These are phyloP conservation scores for Claviceps sp. DNA, from an alignment of 2,329 filamentous ascomycete species.

Conservation along the genomic window DNA sequence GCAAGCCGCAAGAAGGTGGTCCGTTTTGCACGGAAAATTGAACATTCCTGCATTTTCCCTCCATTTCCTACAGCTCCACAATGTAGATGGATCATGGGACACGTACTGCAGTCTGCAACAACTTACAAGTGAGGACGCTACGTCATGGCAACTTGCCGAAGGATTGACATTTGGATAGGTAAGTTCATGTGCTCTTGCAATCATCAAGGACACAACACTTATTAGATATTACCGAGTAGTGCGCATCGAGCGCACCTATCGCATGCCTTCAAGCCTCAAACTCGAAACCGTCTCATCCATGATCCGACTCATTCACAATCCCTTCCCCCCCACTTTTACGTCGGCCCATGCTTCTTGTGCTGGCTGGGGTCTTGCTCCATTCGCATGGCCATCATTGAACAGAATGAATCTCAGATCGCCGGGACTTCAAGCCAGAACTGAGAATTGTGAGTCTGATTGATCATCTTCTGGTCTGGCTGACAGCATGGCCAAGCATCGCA, in stretches of 20 bases:
- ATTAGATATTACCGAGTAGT: background rate
- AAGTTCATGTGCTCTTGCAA: background rate
- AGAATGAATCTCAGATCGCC: background rate
- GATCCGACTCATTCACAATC: background rate
- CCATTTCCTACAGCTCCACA: no score
- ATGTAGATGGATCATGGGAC: no score
- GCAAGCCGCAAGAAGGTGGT: no score
- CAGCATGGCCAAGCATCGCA: background rate
- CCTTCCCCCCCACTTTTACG: background rate
- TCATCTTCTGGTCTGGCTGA: background rate
- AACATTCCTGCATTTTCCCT: no score
- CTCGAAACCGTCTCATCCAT: background rate
- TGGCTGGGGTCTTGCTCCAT: background rate
- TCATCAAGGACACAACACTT: no score
- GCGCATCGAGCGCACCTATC: background rate
- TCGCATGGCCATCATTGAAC: background rate
- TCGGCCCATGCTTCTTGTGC: background rate
- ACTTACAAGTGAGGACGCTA: no score
- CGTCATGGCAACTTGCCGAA: no score
- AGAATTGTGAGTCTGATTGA: background rate
- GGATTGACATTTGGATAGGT: no score
- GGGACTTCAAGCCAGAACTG: background rate
- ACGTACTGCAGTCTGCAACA: no score
- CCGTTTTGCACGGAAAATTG: no score
- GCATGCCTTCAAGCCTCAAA: background rate